Percentiles rank a stretch among this genome's conserved stretches.
These are phyloP conservation scores for Malassezia slooffiae DNA, from an alignment of 1,284 basidiomycete genomes.

Conservation along the genomic window DNA sequence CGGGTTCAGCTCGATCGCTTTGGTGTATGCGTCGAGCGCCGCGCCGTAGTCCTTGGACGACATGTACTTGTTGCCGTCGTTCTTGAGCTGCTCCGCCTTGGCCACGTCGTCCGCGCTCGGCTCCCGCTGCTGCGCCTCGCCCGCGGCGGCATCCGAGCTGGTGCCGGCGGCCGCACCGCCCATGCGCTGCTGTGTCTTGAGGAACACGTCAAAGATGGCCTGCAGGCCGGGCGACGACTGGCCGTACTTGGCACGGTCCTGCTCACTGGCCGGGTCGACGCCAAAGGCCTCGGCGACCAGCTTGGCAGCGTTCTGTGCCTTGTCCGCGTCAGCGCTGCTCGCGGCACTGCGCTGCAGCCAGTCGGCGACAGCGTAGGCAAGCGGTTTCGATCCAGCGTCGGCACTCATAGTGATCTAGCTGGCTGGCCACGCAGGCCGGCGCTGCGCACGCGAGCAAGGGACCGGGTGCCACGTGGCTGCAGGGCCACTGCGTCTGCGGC, in stretches of 20 bases:
- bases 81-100: constrained; percentile 58
- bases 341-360: constrained; percentile 28
- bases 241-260: constrained; percentile 28
- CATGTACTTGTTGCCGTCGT: constrained; percentile 91
- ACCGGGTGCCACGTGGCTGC: too few relatives aligned
- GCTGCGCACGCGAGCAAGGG: too few relatives aligned
- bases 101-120: constrained; percentile 58
- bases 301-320: constrained; percentile 26
- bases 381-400: constrained; percentile 13
- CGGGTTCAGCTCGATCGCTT: constrained; percentile 70
- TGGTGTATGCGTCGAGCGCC: constrained; percentile 68
- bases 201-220: constrained; percentile 44
- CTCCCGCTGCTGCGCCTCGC: constrained; percentile 11
- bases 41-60: constrained; percentile 80
- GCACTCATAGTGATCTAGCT: too few relatives aligned
- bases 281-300: constrained; percentile 25
- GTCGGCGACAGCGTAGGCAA: constrained; percentile 35
- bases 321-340: constrained; percentile 17
- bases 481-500: too few relatives aligned
- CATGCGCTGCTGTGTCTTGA: constrained; percentile 44
- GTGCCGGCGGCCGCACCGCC: constrained; percentile 13
- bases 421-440: too few relatives aligned
- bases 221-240: constrained; percentile 34
- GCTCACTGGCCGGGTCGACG: constrained; percentile 22
- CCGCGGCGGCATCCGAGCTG: constrained; percentile 2